Conservation (phyloP, 768 basidiomycete genomes). For the Candolleomyces aberdarensis region DNA sequence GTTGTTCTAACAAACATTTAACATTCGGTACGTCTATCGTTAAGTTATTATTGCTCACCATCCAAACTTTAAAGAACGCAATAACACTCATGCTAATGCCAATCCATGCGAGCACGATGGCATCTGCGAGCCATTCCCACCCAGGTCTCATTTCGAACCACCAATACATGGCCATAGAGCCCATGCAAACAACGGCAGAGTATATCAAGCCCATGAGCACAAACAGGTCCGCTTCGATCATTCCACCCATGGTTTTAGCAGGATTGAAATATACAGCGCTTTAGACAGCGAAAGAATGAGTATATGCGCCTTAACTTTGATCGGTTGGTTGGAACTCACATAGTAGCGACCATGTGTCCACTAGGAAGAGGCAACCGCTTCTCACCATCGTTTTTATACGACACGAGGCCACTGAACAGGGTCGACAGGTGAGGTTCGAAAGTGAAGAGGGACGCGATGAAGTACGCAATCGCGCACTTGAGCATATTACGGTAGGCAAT, state of each 20-base stretch:
- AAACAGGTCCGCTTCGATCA: conserved; percentile 87
- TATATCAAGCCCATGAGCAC: conserved; percentile 71
- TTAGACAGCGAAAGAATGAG: conserved; percentile 1
- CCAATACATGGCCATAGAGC: conserved; percentile 79
- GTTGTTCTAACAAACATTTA: conserved; percentile 42
- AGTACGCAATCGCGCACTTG: conserved; percentile 91
- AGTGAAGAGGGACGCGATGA: conserved; percentile 89
- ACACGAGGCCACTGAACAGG: conserved; percentile 59
- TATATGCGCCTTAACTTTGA: neutral
- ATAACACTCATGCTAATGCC: conserved; percentile 77
- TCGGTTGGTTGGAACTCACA: conserved; percentile 48
- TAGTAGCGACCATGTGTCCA: conserved; percentile 90
- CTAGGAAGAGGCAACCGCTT: conserved; percentile 63
- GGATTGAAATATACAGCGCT: conserved; percentile 91
- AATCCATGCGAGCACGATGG: conserved; percentile 76
- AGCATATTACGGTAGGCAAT: conserved; percentile 67
- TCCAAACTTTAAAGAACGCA: conserved; percentile 92
- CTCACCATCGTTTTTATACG: conserved; percentile 40
- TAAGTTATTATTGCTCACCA: conserved; percentile 38
- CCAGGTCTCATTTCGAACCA: conserved; percentile 69
- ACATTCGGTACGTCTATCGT: neutral
- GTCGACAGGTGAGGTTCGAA: conserved; percentile 75
- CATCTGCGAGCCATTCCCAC: conserved; percentile 72
- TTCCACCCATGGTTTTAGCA: conserved; percentile 87
- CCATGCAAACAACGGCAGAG: conserved; percentile 68